Evolutionary conservation across 371 early-diverging fungal genomes (phyloP), one percentile per base, ranked within the genome.

Genomic region (Rhizopus sp.): DNA sequence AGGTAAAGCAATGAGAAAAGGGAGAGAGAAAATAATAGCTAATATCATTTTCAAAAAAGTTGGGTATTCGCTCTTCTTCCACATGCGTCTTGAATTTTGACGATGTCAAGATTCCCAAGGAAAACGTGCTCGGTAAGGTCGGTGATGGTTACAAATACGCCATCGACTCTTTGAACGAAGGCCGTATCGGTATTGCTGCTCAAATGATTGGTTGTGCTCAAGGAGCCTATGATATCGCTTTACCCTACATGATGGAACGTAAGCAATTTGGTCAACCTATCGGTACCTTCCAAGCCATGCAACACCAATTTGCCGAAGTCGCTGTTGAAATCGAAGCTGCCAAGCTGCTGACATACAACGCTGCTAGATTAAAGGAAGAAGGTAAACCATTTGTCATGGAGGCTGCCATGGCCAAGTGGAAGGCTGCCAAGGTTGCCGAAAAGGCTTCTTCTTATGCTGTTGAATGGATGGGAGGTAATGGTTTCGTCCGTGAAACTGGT

Each of bases 61-160:
- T 98, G 55, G 99, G 99, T 63, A 97, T 98, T 68, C 89, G 95
- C 52, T 91, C 96, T 7, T 97, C 97, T 0, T 94, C 95, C 7
- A 98, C 99, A 3, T 97, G 98, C 71, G 87, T 88, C 31, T 77
- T 98, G 47, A 87, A 89, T 68, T 96, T 98, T 81, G 99, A 98
- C 65, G 91, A 94, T 55, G 71, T 98, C 59, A 83, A 88, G 59
- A 78, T 98, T 29, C 99, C 98, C 32, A 93, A 85, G 50, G 78
- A 74, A 50, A 95, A 96, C 67, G 77, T 98, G 34, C 72, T 98
- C 23, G 99, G 99, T 40, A 92, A 95, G 63, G 79, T 94, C 40
- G 97, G 97, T 39, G 84, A 96, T 70, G 99, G 99, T 29, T 98
- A 98, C 92, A 97, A 96, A 81, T 95, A 95, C 59, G 97, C 99